Percentiles rank a stretch among this genome's conserved stretches.
Evolutionary conservation across 371 early-diverging fungal species (phyloP).

Genomic region (Mortierella polycephala): DNA sequence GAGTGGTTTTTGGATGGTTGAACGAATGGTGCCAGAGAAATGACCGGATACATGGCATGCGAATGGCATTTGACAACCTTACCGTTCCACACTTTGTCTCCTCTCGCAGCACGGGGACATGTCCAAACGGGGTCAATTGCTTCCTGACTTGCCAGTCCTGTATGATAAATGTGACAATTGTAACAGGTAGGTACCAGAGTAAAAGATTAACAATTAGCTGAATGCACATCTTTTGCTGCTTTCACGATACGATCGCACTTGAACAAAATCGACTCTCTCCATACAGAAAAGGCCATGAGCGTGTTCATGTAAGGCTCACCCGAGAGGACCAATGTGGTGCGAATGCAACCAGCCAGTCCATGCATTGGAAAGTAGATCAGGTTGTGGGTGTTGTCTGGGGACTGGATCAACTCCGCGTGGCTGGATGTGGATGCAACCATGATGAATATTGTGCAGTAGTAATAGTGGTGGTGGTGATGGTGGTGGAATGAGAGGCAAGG

Average conservation of each 20-base stretch:
- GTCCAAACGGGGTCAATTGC: slow-evolving; percentile 62
- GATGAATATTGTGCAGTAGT: not conserved
- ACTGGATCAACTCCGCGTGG: slow-evolving; percentile 15
- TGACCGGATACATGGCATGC: not conserved
- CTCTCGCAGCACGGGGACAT: slow-evolving; percentile 63
- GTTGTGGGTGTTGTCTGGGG: slow-evolving; percentile 25
- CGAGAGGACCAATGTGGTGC: slow-evolving; percentile 25
- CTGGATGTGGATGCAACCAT: not conserved
- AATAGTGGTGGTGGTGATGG: not conserved
- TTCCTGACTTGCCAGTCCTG: slow-evolving; percentile 60
- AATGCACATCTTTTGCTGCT: not conserved
- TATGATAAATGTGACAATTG: not conserved
- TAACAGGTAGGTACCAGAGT: not conserved
- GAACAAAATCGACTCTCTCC: not conserved
- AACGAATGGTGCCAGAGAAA: not conserved
- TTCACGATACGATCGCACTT: not conserved
- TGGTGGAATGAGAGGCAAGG: not conserved
- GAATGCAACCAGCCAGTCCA: slow-evolving; percentile 54
- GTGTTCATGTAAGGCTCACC: slow-evolving; percentile 29
- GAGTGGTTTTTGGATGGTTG: not conserved
- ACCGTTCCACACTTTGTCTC: slow-evolving; percentile 46
- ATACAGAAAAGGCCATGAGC: slow-evolving; percentile 11
- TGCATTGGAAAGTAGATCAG: slow-evolving; percentile 56
- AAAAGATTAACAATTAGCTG: not conserved
- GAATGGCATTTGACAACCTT: not conserved